Conservation (phyloP, 305 asterid species). For the Andrographis paniculata region DNA sequence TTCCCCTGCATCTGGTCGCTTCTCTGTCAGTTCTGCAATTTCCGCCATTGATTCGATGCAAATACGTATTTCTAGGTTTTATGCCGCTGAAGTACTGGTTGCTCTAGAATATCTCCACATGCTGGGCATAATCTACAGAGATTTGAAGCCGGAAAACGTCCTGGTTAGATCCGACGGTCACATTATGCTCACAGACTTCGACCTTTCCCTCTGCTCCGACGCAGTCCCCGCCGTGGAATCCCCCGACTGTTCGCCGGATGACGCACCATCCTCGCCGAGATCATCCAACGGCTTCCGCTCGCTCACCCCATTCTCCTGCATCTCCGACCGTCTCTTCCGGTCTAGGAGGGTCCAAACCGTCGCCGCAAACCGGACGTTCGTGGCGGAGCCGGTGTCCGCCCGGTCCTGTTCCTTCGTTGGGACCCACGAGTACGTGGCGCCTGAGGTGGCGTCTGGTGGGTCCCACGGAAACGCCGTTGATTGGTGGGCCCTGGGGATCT, state of each 20-base stretch:
- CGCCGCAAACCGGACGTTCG: slow-evolving; percentile 59
- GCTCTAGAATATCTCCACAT: slow-evolving; percentile 86
- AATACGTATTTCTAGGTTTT: slow-evolving; percentile 44
- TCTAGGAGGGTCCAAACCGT: slow-evolving; percentile 54
- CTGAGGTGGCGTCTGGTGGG: slow-evolving; percentile 77
- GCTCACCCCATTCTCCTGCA: slow-evolving; percentile 54
- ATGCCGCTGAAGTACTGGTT: slow-evolving; percentile 89
- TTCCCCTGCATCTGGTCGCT: background rate
- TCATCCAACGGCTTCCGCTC: slow-evolving; percentile 16
- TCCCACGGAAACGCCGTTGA: slow-evolving; percentile 92
- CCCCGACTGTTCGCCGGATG: slow-evolving; percentile 30
- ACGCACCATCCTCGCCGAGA: slow-evolving; percentile 30
- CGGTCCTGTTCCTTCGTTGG: slow-evolving; percentile 83
- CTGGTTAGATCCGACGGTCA: slow-evolving; percentile 89
- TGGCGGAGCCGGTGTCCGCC: slow-evolving; percentile 86
- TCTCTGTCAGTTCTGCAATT: background rate
- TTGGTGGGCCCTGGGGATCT: slow-evolving; percentile 92
- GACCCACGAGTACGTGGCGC: slow-evolving; percentile 94
- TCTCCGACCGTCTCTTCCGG: slow-evolving; percentile 52
- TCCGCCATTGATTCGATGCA: background rate
- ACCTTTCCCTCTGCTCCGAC: slow-evolving; percentile 77
- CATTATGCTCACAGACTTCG: slow-evolving; percentile 89
- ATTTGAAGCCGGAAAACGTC: slow-evolving; percentile 85
- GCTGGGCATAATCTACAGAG: slow-evolving; percentile 90
- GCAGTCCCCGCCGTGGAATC: slow-evolving; percentile 76